Evolutionary conservation across 352 stramenopile species (phyloP).

Genomic region (Globisporangium cederbergense): DNA sequence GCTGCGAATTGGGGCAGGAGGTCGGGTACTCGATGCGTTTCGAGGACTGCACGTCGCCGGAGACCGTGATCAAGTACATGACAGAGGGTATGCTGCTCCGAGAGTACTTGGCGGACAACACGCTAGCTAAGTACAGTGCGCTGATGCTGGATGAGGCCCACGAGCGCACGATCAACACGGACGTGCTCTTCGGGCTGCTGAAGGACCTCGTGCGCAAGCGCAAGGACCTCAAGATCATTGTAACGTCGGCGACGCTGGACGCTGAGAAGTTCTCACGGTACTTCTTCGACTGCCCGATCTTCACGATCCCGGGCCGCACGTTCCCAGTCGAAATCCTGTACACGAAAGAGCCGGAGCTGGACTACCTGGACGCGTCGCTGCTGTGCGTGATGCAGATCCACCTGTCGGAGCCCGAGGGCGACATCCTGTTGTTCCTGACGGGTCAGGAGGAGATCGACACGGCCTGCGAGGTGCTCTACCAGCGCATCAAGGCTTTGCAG

Average conservation of each 20-base stretch:
- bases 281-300: constrained; percentile 98
- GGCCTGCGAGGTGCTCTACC: constrained; percentile 96
- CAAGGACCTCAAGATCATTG: constrained; percentile 89
- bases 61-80: constrained; percentile 99
- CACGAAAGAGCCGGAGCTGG: constrained; percentile 97
- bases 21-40: constrained; percentile 93
- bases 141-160: constrained; percentile 99
- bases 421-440: constrained; percentile 99
- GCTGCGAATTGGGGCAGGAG: constrained; percentile 90
- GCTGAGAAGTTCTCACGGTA: constrained; percentile 98
- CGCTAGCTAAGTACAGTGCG: constrained; percentile 92
- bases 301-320: constrained; percentile 97
- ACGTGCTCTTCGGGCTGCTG: constrained; percentile 97
- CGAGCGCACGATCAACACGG: constrained; percentile 97
- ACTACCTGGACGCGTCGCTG: constrained; percentile 98
- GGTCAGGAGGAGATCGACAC: constrained; percentile 99
- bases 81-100: constrained; percentile 99
- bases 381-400: constrained; percentile 99
- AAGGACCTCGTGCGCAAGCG: constrained; percentile 85
- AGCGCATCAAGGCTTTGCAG: constrained; percentile 96
- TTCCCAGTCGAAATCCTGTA: constrained; percentile 99
- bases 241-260: constrained; percentile 95
- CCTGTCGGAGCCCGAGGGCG: constrained; percentile 95
- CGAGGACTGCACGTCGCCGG: constrained; percentile 75
- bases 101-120: constrained; percentile 97